A percentile compares a stretch with the other conserved stretches of the same genome.
phyloP scores from a whole-genome alignment of 148 eudicot species.

The Suaeda aralocaspica region DNA sequence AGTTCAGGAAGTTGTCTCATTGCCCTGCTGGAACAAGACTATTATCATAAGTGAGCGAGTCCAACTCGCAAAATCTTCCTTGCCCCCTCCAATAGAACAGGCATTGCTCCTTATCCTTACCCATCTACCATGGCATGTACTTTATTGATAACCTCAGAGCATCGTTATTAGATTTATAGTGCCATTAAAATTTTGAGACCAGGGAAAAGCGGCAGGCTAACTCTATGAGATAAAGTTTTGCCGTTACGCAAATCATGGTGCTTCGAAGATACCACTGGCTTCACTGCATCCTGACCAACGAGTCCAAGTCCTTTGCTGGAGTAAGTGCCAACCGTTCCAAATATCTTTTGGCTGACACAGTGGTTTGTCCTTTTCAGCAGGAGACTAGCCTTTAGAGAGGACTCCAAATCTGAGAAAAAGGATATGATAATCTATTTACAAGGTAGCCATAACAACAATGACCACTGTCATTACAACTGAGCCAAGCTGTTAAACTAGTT shows the following conservation, averaged over 20 bases:
- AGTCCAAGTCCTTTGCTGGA: conserved; percentile 71
- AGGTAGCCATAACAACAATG: background rate
- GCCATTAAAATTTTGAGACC: conserved; percentile 65
- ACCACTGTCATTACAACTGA: background rate
- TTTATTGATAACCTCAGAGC: conserved; percentile 48
- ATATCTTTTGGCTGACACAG: conserved; percentile 57
- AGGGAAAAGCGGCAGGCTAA: conserved; percentile 67
- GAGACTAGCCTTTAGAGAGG: conserved; percentile 30
- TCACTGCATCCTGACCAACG: conserved; percentile 70
- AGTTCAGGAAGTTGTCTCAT: conserved; percentile 33
- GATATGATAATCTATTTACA: background rate
- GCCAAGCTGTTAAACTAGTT: background rate
- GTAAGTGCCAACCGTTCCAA: conserved; percentile 66
- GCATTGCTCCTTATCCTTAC: conserved; percentile 51
- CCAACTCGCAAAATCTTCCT: conserved; percentile 45
- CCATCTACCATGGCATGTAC: conserved; percentile 83
- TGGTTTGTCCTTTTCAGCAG: conserved; percentile 29
- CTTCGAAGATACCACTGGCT: conserved; percentile 40
- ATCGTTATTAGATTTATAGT: conserved; percentile 61
- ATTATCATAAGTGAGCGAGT: conserved; percentile 62
- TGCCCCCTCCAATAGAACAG: conserved; percentile 39
- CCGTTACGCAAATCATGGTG: conserved; percentile 48
- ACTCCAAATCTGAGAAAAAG: conserved; percentile 41
- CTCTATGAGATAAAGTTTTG: conserved; percentile 51
- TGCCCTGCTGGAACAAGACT: conserved; percentile 62